Conservation (phyloP, 2,329 filamentous ascomycete genomes). For the Sporothrix inflata region DNA sequence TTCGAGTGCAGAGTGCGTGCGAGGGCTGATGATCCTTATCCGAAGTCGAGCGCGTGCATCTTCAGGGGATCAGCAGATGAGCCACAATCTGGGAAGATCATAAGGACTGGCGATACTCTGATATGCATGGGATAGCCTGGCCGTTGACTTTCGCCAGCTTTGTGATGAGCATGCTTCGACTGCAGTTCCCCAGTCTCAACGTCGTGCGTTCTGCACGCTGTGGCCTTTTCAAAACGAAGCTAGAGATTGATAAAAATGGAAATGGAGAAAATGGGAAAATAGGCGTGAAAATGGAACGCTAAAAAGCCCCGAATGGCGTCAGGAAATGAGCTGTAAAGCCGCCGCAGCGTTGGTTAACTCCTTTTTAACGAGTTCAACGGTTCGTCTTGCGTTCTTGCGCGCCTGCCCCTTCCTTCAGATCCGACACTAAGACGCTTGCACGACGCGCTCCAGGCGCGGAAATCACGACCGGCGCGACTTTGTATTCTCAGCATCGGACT, state of each 20-base stretch:
- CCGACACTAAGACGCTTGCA: neutral
- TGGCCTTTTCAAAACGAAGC: neutral
- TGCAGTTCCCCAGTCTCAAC: neutral
- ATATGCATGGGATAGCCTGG: neutral
- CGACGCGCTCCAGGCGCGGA: conserved; percentile 4
- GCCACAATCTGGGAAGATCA: conserved; percentile 23
- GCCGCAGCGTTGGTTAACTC: neutral
- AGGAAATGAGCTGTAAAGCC: conserved; percentile 23
- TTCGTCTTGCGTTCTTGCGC: conserved; percentile 3
- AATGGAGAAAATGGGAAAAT: conserved; percentile 4
- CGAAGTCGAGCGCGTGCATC: neutral
- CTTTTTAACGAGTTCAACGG: neutral
- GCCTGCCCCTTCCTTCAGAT: conserved; percentile 10
- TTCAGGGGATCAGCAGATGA: conserved; percentile 21
- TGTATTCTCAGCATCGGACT: neutral
- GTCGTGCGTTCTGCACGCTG: neutral
- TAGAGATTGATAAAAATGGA: conserved; percentile 15
- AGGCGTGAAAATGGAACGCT: neutral
- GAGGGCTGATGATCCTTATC: neutral
- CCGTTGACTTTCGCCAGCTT: neutral
- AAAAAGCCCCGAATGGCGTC: conserved; percentile 18
- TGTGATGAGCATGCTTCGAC: neutral
- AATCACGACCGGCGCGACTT: conserved; percentile 19
- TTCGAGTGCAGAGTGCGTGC: neutral
- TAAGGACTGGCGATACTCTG: neutral